phyloP scores from a whole-genome alignment of 768 basidiomycete genomes.

The Calocera cornea region DNA sequence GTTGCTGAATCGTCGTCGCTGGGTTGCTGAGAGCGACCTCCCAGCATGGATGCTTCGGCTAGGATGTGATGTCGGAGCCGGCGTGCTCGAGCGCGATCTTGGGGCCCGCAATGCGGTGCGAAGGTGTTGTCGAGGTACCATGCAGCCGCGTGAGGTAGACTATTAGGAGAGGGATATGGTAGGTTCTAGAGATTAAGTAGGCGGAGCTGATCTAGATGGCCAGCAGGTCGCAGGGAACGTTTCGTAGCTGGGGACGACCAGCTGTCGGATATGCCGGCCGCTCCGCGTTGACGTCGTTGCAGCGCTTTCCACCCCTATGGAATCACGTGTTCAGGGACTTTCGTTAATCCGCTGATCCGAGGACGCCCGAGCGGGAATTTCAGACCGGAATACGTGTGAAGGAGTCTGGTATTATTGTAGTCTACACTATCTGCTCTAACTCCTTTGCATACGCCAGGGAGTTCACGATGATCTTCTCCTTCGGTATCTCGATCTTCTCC shows the following conservation, averaged over 20 bases:
- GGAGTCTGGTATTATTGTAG: slow-evolving; percentile 20
- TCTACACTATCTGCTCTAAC: slow-evolving; percentile 77
- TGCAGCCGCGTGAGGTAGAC: background rate
- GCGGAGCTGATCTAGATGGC: background rate
- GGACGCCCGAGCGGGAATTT: background rate
- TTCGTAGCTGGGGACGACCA: background rate
- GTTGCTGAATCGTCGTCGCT: background rate
- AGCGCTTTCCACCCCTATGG: background rate
- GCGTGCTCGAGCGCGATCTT: background rate
- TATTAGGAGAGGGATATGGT: background rate
- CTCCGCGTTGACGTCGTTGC: background rate
- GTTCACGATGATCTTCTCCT: slow-evolving; percentile 65
- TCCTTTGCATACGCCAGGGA: slow-evolving; percentile 72
- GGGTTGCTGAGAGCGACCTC: background rate
- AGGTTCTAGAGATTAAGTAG: background rate
- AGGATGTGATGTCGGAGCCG: background rate
- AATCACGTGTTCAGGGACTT: slow-evolving; percentile 6
- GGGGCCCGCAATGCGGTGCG: background rate
- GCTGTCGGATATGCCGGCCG: background rate
- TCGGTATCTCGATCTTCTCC: slow-evolving; percentile 74
- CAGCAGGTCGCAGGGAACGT: background rate
- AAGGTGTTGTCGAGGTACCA: background rate
- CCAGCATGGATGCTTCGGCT: background rate
- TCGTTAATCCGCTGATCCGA: background rate
- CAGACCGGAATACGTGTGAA: background rate